These are phyloP conservation scores for Kluyveromyces nonfermentans DNA, from an alignment of 805 yeast species.

Conservation along the genomic window DNA sequence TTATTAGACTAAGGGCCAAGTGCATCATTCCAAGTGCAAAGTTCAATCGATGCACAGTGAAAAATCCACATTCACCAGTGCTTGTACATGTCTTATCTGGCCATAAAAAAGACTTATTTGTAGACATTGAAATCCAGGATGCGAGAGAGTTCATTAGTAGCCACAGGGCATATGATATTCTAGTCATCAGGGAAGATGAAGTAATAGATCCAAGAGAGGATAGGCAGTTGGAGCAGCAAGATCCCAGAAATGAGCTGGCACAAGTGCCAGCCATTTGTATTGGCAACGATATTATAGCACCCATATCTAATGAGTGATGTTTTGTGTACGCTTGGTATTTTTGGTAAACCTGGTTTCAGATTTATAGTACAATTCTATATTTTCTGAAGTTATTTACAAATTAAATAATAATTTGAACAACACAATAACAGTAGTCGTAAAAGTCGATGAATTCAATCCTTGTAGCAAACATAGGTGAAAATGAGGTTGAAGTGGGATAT, in stretches of 20 bases:
- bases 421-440: not conserved
- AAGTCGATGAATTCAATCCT: slow-evolving; percentile 4
- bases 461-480: not conserved
- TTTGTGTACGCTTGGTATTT: not conserved
- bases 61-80: slow-evolving; percentile 80
- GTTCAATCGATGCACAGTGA: slow-evolving; percentile 87
- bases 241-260: slow-evolving; percentile 71
- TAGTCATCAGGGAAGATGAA: slow-evolving; percentile 70
- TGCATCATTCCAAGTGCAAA: slow-evolving; percentile 81
- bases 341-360: too few relatives aligned
- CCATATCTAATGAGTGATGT: slow-evolving; percentile 34
- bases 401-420: not conserved
- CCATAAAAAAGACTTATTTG: slow-evolving; percentile 66
- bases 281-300: slow-evolving; percentile 66
- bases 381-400: too few relatives aligned
- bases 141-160: slow-evolving; percentile 69
- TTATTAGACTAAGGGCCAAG: slow-evolving; percentile 52
- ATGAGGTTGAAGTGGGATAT: not conserved
- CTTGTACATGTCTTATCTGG: slow-evolving; percentile 77
- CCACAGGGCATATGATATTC: slow-evolving; percentile 76
- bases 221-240: slow-evolving; percentile 65
- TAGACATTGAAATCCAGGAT: slow-evolving; percentile 81
- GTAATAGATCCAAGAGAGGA: slow-evolving; percentile 46
- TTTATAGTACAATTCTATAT: too few relatives aligned
- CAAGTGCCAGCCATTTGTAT: slow-evolving; percentile 49